phyloP scores from a whole-genome alignment of 1,284 basidiomycete genomes.

The Marasmius fiardii region DNA sequence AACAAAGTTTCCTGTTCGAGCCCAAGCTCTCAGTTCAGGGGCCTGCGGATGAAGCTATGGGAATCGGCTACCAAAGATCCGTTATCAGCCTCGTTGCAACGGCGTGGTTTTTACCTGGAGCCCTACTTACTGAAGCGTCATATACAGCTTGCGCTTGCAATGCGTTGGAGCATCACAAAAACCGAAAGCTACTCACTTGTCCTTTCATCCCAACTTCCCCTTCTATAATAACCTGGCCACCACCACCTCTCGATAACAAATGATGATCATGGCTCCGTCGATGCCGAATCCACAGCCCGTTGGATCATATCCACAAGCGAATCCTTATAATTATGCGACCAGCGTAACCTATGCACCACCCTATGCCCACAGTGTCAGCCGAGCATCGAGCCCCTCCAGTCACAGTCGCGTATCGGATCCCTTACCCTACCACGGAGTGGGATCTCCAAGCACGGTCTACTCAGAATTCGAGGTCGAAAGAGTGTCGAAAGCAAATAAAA shows the following conservation, averaged over 20 bases:
- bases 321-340: constrained; percentile 2
- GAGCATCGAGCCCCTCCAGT: constrained; percentile 12
- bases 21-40: too few relatives aligned
- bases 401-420: constrained; percentile 14
- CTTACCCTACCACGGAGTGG: constrained; percentile 22
- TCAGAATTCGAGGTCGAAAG: constrained; percentile 63
- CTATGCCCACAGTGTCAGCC: constrained; percentile 2
- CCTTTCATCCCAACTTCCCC: background rate
- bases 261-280: background rate
- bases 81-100: background rate
- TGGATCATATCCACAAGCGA: background rate
- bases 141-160: background rate
- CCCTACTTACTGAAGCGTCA: background rate
- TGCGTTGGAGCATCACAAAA: background rate
- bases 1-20: too few relatives aligned
- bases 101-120: constrained; percentile 1
- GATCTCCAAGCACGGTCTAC: constrained; percentile 28
- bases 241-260: background rate
- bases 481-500: constrained; percentile 31
- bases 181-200: background rate
- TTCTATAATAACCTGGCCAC: background rate
- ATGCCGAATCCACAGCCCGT: constrained; percentile 1
- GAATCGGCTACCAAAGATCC: background rate
- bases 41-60: too few relatives aligned
- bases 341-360: background rate